A percentile compares a stretch with the other conserved stretches of the same genome.
phyloP scores from a whole-genome alignment of 2,329 filamentous ascomycete species.

The Arthroderma sp. region DNA sequence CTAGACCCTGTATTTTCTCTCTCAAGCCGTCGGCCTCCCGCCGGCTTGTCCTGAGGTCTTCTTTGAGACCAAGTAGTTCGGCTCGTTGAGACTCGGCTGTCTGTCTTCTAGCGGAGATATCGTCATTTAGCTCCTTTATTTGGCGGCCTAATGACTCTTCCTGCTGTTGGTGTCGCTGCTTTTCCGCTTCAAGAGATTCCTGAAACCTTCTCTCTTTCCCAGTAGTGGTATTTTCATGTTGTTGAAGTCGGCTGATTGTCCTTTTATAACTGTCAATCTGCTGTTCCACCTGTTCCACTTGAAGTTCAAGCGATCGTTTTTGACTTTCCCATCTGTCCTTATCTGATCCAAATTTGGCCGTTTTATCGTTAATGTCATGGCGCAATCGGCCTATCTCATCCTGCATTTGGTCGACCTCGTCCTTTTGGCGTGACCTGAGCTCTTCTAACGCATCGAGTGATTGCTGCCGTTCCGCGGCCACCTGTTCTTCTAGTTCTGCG shows the following conservation, averaged over 20 bases:
- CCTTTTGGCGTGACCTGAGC: slow-evolving; percentile 41
- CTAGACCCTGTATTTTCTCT: slow-evolving; percentile 54
- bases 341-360: slow-evolving; percentile 57
- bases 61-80: slow-evolving; percentile 52
- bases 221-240: slow-evolving; percentile 53
- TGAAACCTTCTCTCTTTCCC: slow-evolving; percentile 55
- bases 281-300: slow-evolving; percentile 54
- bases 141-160: slow-evolving; percentile 59
- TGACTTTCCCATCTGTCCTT: slow-evolving; percentile 60
- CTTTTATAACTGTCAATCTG: slow-evolving; percentile 54
- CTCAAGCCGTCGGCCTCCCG: slow-evolving; percentile 49
- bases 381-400: slow-evolving; percentile 49
- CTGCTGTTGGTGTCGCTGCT: slow-evolving; percentile 57
- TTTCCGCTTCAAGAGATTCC: slow-evolving; percentile 56
- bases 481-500: slow-evolving; percentile 35
- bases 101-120: slow-evolving; percentile 54
- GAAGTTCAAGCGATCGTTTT: slow-evolving; percentile 50
- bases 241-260: slow-evolving; percentile 56
- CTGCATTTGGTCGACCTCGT: slow-evolving; percentile 42
- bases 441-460: slow-evolving; percentile 49
- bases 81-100: slow-evolving; percentile 51
- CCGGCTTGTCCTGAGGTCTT: slow-evolving; percentile 57
- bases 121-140: slow-evolving; percentile 59
- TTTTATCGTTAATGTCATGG: slow-evolving; percentile 53
- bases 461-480: slow-evolving; percentile 44